Base-by-base conservation (phyloP, 2,329 filamentous ascomycete genomes). In the Penicillium rolfsii region DNA sequence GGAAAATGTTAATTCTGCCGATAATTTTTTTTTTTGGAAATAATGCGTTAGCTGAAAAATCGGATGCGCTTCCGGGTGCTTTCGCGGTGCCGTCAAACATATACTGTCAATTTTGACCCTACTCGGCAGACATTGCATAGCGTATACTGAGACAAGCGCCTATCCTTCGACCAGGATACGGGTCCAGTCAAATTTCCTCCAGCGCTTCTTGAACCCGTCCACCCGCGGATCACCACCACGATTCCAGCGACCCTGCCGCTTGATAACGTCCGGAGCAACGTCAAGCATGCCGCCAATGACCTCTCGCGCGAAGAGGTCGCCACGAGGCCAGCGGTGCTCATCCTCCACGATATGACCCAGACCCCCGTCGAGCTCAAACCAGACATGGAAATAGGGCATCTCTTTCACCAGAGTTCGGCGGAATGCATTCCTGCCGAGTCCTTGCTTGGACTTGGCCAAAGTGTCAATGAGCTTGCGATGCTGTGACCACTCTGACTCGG, bases 321-420 rank as follows among this genome's bases (percentile, higher is more conserved):
- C 94, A 69, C 85, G 86, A 0, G 96, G 96, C 95, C 95, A 99
- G 54, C 88, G 83, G 52, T 87, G 84, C 30, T 87, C 82, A 69
- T 99, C 91, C 77, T 99, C 95, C 0, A 99, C 91, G 8, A 99
- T 83, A 75, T 99, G 95, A 0, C 92, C 95, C 66, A 99, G 78
- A 0, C 95, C 95, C 2, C 95, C 95, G 73, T 99, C 93, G 0
- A 99, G 81, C 55, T 87, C 86, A 74, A 98, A 98, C 93, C 94
- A 99, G 22, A 89, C 94, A 75, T 99, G 95, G 71, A 99, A 99
- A 76, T 99, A 99, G 0, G 96, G 94, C 91, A 96, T 94, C 80
- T 99, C 94, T 79, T 96, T 97, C 12, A 91, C 91, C 62, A 99
- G 82, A 22, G 85, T 89, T 59, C 88, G 84, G 0, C 94, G 85